Base-by-base conservation (phyloP, 345 rosid genomes). In the Brassica juncea region DNA sequence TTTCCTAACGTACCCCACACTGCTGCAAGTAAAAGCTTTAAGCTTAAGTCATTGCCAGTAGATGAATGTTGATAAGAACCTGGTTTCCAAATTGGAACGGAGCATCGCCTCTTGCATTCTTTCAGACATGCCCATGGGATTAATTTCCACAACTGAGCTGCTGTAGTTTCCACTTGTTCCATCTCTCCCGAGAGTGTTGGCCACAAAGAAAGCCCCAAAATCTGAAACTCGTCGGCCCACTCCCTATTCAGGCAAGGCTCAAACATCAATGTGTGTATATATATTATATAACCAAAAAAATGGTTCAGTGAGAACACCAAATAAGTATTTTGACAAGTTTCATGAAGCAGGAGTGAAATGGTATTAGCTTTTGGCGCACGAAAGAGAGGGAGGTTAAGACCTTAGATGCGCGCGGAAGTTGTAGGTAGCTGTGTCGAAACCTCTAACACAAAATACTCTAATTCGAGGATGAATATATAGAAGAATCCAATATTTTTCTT, bases 31-130 rank as follows among this genome's bases (percentile, higher is more conserved):
- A 74, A 4, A 49, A 49, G 47, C 21, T 27, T 68, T 39, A 83
- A 60, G 71, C 67, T 39, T 37, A 32, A 32, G 35, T 32, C 35
- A 32, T 34, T 6, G 1, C 6, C 8, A 61, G 83, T 6, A 72
- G 83, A 70, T 54, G 76, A 39, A 60, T 32, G 35, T 32, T 32
- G 7, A 57, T 32, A 83, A 81, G 82, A 81, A 95, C 99, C 97
- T 94, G 86, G 91, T 83, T 83, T 94, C 99, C 88, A 95, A 81
- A 83, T 86, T 93, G 23, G 99, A 95, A 59, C 94, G 96, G 71
- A 89, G 92, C 98, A 95, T 87, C 7, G 99, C 99, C 80, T 93
- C 97, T 86, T 91, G 99, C 93, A 95, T 93, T 77, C 98, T 87
- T 77, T 93, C 98, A 62, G 99, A 89, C 97, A 95, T 89, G 80